Base-by-base conservation (phyloP, 2,329 filamentous ascomycete species). In the Trichoderma polysporum region DNA sequence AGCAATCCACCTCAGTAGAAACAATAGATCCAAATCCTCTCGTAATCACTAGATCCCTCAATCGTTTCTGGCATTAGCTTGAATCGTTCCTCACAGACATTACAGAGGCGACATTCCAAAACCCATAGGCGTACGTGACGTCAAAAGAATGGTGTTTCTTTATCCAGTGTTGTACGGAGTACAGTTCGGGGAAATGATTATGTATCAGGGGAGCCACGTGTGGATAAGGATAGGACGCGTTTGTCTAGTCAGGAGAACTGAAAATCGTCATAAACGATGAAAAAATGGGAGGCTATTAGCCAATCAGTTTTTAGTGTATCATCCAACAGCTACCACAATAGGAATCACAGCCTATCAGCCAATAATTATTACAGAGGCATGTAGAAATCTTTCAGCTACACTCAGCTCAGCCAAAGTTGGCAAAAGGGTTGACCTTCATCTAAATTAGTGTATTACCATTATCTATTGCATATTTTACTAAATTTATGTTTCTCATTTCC, bases 141-240 rank as follows among this genome's bases (percentile, higher is more conserved):
- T 53, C 50, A 29, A 31, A 31, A 25, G n/a, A 31, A 31, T 6
- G 27, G 50, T 13, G 50, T 31, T 53, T 15, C 50, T n/a, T 3
- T 53, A 33, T 31, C 7, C 35, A 53, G 49, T 10, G 19, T 13
- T 33, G 27, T 35, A n/a, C n/a, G n/a, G n/a, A n/a, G n/a, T n/a
- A 45, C 59, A 63, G 7, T 53, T 63, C 25, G 7, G 35, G 27
- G 45, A 17, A 53, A 54, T 31, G 59, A 63, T 63, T 25, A n/a
- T n/a, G n/a, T n/a, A 29, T 63, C 60, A 63, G 60, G 60, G 60
- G 60, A 35, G 29, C 60, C 49, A 63, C 60, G 37, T 54, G 35
- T 63, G 49, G 49, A 63, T 63, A 53, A 29, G 33, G 54, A 17
- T 22, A 54, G 33, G 4, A 25, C 35, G n/a, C 22, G 4, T 25